Evolutionary conservation across 495 filamentous ascomycete species (phyloP), one percentile per base, ranked within the genome.

Genomic region (Aspergillus kassunensis): DNA sequence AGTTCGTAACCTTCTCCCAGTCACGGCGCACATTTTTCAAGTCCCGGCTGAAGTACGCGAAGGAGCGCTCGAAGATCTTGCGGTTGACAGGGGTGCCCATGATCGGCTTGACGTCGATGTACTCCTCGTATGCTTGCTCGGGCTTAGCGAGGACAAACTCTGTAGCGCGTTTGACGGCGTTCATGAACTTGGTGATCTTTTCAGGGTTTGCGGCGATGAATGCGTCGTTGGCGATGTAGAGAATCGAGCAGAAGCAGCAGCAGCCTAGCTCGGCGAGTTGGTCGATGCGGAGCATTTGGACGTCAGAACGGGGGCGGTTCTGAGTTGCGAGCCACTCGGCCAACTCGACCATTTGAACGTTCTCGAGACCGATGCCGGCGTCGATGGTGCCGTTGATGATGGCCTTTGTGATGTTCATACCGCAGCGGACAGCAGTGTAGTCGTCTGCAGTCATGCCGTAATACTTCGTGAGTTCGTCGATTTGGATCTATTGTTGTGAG

Each of bases 241-340:
- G 73, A 62, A 87, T 85, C 1, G 80, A 82, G 71, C 83, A 86
- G 77, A 86, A 87, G 73, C 84, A 88, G 78, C 84, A 87, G 71
- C 84, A 87, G 48, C 84, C 84, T 24, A 86, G 68, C 63, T 85
- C 81, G 51, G 83, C 84, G 36, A 88, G 81, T 69, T 87, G 75
- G 69, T 86, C 83, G 62, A 88, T 87, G 61, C 83, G 82, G 18
- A 87, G 77, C 83, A 87, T 88, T 66, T 86, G 81, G 4, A 88
- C 84, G 59, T 82, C 83, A 36, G 66, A 70, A 59, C 74, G 78
- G 43, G 80, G 76, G 3, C 82, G 82, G 57, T 73, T 73, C 55
- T 85, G 82, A 15, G 68, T 33, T 15, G 73, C 75, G 21, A 86
- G 76, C 84, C 84, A 86, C 53, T 86, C 82, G 64, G 83, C 82